Base-by-base conservation (phyloP, 441 rosid genomes). In the Raphanus hybrid region DNA sequence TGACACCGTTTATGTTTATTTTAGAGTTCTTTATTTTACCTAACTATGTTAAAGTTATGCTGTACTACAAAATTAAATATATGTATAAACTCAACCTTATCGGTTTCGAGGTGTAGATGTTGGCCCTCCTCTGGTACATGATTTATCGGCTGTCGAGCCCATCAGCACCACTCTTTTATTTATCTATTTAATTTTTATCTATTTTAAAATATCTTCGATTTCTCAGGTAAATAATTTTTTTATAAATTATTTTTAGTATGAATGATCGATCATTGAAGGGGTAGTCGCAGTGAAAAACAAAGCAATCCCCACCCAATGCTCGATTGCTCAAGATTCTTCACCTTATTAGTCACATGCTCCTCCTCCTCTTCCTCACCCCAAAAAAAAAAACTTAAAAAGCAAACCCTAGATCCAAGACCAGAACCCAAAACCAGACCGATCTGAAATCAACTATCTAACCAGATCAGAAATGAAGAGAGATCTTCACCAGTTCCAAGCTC, bases 131-230 rank as follows among this genome's bases (percentile, higher is more conserved):
- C 67, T 39, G 60, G 60, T 65, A 71, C 68, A 35, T 70, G 69
- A 52, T 75, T 80, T 86, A 82, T 86, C 15, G 91, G 75, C 67
- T 64, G 58, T 83, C 74, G 87, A 70, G 87, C 91, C 85, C 83
- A 77, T 87, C 93, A 80, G 86, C 74, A 82, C 87, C 82, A 57
- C 71, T 77, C 9, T 23, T 11, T 15, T 5, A 23, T 7, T 8
- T 2, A 63, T 3, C 16, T 34, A 3, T 8, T 20, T 9, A 20
- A 3, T 1, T 18, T 5, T 55, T 3, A 16, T 54, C 60, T 29
- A 18, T 1, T 12, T 1, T 3, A 68, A 11, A 67, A 60, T 48
- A 67, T 63, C 37, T 54, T 54, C 57, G 54, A 43, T 39, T 59
- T 9, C 16, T 11, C 8, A 27, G 63, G 61, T 54, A 29, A 66